Evolutionary conservation across 2,329 filamentous ascomycete genomes (phyloP), one percentile per base, ranked within the genome.

Genomic region (Calonectria montana): DNA sequence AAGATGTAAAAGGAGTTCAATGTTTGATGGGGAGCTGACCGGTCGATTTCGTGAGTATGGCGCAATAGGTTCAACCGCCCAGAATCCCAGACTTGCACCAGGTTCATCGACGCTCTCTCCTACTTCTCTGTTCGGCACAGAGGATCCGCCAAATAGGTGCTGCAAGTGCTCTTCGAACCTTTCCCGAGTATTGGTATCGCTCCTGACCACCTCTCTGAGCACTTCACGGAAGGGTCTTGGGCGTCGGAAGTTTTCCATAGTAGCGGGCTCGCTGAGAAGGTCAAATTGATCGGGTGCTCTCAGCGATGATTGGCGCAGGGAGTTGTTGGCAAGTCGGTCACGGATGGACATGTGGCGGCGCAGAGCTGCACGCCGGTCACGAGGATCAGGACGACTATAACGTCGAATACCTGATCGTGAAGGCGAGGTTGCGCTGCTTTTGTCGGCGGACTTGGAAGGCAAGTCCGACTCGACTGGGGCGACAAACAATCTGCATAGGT

Each of bases 381-480:
- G 77, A 29, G 82, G 72, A 31, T 81, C 81, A 23, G 75, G 64
- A 16, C 83, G 84, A 66, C 76, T 78, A 25, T 75, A 64, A 67
- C 84, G 85, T 61, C 85, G 83, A 45, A 87, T 86, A n/a, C 82
- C 77, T 13, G 85, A 83, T 61, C 85, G 85, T 53, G 81, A 75
- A 45, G 80, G 79, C 27, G 82, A 82, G 7, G 79, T 73, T 21
- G 75, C 68, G 48, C 75, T 63, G 63, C 47, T 71, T 70, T 82
- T 86, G 43, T 77, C 75, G 29, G 81, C 73, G 39, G 82, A 65
- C 73, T 85, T 86, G 57, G 80, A 75, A 16, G 81, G 76, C 53
- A 86, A 67, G 72, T 87, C 85, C 59, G 86, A 86, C 75, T 87
- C 84, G 74, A 86, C 83, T 39, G 85, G 86, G 43, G 86, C 84